Percentiles rank a stretch among this genome's conserved stretches.
These are phyloP conservation scores for Arxiozyma bovina DNA, from an alignment of 1,139 yeast species.

Conservation along the genomic window DNA sequence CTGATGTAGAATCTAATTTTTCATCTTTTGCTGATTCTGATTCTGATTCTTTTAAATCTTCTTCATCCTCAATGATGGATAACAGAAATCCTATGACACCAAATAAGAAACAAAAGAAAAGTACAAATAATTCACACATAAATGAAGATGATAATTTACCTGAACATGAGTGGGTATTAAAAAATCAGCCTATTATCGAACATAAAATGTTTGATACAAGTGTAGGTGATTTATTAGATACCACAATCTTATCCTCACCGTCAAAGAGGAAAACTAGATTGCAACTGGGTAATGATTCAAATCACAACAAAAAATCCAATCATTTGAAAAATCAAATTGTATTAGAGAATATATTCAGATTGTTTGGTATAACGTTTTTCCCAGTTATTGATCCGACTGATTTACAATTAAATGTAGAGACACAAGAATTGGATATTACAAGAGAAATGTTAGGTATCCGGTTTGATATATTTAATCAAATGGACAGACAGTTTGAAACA, in stretches of 20 bases:
- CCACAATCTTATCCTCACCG: constrained; percentile 22
- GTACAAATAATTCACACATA: not conserved
- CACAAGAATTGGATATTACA: constrained; percentile 10
- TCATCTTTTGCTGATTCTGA: not conserved
- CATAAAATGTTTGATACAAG: constrained; percentile 33
- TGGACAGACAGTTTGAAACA: constrained; percentile 24
- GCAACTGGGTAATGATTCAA: not conserved
- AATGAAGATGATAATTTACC: constrained; percentile 8
- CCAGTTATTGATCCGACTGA: constrained; percentile 37
- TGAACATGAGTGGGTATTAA: constrained; percentile 19
- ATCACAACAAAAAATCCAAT: not conserved
- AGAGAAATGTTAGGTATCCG: constrained; percentile 36
- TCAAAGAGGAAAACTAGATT: constrained; percentile 13
- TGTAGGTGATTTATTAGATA: constrained; percentile 25
- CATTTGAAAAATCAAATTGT: constrained; percentile 22
- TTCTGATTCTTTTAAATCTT: not conserved
- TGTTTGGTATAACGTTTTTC: constrained; percentile 40
- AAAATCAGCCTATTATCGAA: constrained; percentile 21
- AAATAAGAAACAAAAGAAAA: not conserved
- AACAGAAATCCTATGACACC: not conserved
- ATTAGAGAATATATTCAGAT: constrained; percentile 35
- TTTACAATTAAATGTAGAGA: constrained; percentile 10
- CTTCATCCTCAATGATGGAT: not conserved
- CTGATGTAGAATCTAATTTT: not conserved
- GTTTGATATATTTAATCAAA: constrained; percentile 36